A percentile compares a stretch with the other conserved stretches of the same genome.
Conservation (phyloP, 106 monocot species). For the Allium cepa region DNA sequence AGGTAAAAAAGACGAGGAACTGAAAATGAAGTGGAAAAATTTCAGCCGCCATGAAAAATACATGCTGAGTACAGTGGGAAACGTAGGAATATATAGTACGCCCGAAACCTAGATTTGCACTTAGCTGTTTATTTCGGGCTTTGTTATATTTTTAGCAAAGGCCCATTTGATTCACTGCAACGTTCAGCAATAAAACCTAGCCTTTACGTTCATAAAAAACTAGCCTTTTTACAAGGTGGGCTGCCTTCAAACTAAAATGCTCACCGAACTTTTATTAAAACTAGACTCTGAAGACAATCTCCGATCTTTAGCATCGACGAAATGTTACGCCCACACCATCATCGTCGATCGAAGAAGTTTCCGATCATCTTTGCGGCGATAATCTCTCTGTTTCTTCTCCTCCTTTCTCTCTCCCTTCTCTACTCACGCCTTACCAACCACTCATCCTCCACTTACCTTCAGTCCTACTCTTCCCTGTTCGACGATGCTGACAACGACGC, state of each 20-base stretch:
- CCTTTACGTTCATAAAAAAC: too few relatives aligned
- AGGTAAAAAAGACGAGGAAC: too few relatives aligned
- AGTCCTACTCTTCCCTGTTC: constrained; percentile 5
- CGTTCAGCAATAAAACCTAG: too few relatives aligned
- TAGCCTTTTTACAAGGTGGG: too few relatives aligned
- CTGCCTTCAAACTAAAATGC: background rate
- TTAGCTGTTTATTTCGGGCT: too few relatives aligned
- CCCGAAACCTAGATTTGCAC: too few relatives aligned
- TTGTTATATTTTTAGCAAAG: too few relatives aligned
- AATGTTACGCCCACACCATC: constrained; percentile 12
- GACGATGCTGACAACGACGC: constrained; percentile 43
- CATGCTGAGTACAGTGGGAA: too few relatives aligned
- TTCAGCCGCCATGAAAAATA: too few relatives aligned
- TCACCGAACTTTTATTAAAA: background rate
- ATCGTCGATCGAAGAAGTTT: constrained; percentile 34
- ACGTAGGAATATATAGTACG: too few relatives aligned
- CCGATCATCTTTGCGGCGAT: constrained; percentile 47
- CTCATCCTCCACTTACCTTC: background rate
- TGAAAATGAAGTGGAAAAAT: too few relatives aligned
- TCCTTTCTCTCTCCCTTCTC: constrained; percentile 48
- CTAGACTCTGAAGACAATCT: background rate
- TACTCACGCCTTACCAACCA: constrained; percentile 53
- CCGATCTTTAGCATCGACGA: background rate
- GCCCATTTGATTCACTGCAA: too few relatives aligned
- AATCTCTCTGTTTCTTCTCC: constrained; percentile 29